Evolutionary conservation across 108 stramenopile species (phyloP).

Genomic region (Aurantiochytrium sp.): DNA sequence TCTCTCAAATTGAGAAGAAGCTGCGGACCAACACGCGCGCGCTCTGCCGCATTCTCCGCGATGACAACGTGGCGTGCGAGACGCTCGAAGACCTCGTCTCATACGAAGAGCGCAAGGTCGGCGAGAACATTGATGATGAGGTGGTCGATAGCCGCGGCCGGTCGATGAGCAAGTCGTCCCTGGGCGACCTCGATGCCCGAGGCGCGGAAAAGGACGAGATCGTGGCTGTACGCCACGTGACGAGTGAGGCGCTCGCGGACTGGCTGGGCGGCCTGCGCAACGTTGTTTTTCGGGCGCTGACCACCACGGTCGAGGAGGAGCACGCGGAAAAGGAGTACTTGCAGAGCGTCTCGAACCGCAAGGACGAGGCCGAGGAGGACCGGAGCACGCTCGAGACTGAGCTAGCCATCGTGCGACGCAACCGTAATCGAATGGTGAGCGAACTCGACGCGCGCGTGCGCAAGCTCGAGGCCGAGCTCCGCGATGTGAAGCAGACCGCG

Average conservation of each 20-base stretch:
- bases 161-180: not conserved
- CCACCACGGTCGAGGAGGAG: conserved; percentile 20
- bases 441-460: not conserved
- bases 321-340: not conserved
- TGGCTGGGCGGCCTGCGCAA: not conserved
- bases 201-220: not conserved
- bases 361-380: conserved; percentile 22
- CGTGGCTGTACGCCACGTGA: not conserved
- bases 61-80: not conserved
- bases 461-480: not conserved
- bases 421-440: not conserved
- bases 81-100: not conserved
- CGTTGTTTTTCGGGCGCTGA: not conserved
- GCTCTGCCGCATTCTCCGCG: not conserved
- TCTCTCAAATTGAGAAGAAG: not conserved
- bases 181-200: too few relatives aligned
- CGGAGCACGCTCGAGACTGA: not conserved
- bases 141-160: not conserved
- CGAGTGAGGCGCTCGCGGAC: not conserved
- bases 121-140: not conserved
- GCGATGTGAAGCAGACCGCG: not conserved
- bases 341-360: not conserved
- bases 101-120: not conserved
- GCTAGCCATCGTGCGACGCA: not conserved
- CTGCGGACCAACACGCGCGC: not conserved